Evolutionary conservation across 2,329 filamentous ascomycete species (phyloP).

Genomic region (Coleophoma crateriformis): DNA sequence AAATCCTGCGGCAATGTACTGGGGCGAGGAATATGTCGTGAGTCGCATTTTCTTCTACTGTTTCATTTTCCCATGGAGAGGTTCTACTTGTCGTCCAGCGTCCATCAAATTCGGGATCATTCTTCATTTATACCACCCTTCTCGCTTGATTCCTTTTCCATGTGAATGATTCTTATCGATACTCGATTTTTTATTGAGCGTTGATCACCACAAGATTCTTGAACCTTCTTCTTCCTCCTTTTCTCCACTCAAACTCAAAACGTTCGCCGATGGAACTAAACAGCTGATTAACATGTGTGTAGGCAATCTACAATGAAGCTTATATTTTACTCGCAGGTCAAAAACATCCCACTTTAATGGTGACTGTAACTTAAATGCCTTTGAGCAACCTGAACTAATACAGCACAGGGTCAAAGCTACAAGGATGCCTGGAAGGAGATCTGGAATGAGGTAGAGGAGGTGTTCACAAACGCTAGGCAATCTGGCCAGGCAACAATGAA

Average conservation of each 20-base stretch:
- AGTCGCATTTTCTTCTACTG: not conserved
- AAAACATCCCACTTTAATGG: conserved; percentile 71
- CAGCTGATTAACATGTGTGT: too few relatives aligned
- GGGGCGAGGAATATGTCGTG: conserved; percentile 62
- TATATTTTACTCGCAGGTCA: conserved; percentile 66
- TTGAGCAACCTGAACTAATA: too few relatives aligned
- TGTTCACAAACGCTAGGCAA: conserved; percentile 61
- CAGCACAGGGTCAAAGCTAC: conserved; percentile 52
- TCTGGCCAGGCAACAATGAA: conserved; percentile 80
- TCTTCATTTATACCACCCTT: too few relatives aligned
- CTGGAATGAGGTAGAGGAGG: conserved; percentile 63
- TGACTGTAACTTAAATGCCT: too few relatives aligned
- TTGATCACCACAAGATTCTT: too few relatives aligned
- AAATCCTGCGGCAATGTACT: conserved; percentile 73
- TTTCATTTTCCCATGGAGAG: not conserved
- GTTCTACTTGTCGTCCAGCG: not conserved
- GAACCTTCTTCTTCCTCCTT: too few relatives aligned
- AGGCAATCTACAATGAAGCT: conserved; percentile 64
- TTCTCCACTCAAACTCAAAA: too few relatives aligned
- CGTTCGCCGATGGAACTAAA: too few relatives aligned
- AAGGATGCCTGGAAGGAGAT: conserved; percentile 65
- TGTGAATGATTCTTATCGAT: too few relatives aligned
- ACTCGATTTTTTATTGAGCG: too few relatives aligned
- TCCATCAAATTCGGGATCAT: too few relatives aligned
- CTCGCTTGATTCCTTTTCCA: too few relatives aligned